Base-by-base conservation (phyloP, 2,329 filamentous ascomycete genomes). In the Dryadomyces quercivorus region DNA sequence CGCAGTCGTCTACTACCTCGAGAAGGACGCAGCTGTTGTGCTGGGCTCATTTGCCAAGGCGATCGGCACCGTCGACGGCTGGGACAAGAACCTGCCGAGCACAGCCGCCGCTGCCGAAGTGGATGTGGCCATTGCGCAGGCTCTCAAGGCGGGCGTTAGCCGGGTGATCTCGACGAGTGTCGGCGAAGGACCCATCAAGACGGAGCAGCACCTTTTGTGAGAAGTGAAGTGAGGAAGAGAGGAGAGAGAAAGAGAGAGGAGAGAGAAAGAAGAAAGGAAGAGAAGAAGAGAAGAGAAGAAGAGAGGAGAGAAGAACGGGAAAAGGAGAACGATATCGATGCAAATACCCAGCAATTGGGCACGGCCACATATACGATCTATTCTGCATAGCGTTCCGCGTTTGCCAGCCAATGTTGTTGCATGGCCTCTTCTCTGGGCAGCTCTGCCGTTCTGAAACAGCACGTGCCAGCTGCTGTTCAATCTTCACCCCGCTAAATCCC, bases 1-100 rank as follows among this genome's bases (percentile, higher is more conserved):
- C 71, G 90, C 90, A 44, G 94, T 98, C 51, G 82, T 98, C 51
- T 98, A 98, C 75, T 97, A 95, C 66, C 79, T 91, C 44, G 86
- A 91, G 66, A 77, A 91, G 74, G 80, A 95, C 61, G 78, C 83
- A 59, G 76, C 78, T 45, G 70, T 77, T 3, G 84, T 97, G 3
- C 81, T 90, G 0, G 91, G 90, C 9, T 80, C 84, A 0, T 86
- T 98, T 70, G 86, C 88, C 72, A 72, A 73, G 43, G 74, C 86
- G 18, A 66, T 92, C 22, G 74, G 70, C 1, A 69, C 74, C 31
- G 76, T 84, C n/a, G 76, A 80, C 9, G 88, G 88, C 43, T 97
- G 82, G 89, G 84, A 81, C 67, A 74, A 72, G 58, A 78, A 74
- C 18, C 70, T 74, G 26, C 74, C 40, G 69, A 81, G 13, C 72